These are phyloP conservation scores for Dactylellina drechsleri DNA, from an alignment of 2,329 filamentous ascomycete genomes.

Conservation along the genomic window DNA sequence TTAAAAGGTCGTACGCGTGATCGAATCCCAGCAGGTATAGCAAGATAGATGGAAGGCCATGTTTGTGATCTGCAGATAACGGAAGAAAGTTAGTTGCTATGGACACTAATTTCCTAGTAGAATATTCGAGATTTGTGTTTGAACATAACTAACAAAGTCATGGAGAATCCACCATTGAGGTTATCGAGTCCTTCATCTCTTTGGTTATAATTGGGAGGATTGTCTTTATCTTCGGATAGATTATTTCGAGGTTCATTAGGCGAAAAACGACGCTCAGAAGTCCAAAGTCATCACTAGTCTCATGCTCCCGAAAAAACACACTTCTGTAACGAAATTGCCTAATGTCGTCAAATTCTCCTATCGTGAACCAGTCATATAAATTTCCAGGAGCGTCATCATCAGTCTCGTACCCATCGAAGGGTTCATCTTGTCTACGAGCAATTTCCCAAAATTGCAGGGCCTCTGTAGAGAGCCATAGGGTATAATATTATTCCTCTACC, in stretches of 20 bases:
- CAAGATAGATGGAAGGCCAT: slow-evolving; percentile 18
- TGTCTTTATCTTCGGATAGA: slow-evolving; percentile 24
- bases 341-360: too few relatives aligned
- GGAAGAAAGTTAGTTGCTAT: not conserved
- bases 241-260: slow-evolving; percentile 24
- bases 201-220: not conserved
- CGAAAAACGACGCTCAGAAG: slow-evolving; percentile 21
- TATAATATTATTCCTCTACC: slow-evolving; percentile 44
- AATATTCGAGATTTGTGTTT: not conserved
- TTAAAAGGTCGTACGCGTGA: slow-evolving; percentile 13
- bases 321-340: too few relatives aligned
- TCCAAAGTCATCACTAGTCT: slow-evolving; percentile 11
- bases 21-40: slow-evolving; percentile 28
- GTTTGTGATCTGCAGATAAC: slow-evolving; percentile 25
- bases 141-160: slow-evolving; percentile 32
- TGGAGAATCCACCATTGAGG: not conserved
- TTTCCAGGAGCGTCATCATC: too few relatives aligned
- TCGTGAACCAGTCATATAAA: too few relatives aligned
- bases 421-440: too few relatives aligned
- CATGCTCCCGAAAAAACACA: too few relatives aligned
- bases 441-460: too few relatives aligned
- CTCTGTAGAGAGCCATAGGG: slow-evolving; percentile 35
- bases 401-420: too few relatives aligned
- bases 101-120: not conserved
- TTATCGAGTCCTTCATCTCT: slow-evolving; percentile 4